Evolutionary conservation across 2,329 filamentous ascomycete species (phyloP).

Genomic region (Epichloe bromicola): DNA sequence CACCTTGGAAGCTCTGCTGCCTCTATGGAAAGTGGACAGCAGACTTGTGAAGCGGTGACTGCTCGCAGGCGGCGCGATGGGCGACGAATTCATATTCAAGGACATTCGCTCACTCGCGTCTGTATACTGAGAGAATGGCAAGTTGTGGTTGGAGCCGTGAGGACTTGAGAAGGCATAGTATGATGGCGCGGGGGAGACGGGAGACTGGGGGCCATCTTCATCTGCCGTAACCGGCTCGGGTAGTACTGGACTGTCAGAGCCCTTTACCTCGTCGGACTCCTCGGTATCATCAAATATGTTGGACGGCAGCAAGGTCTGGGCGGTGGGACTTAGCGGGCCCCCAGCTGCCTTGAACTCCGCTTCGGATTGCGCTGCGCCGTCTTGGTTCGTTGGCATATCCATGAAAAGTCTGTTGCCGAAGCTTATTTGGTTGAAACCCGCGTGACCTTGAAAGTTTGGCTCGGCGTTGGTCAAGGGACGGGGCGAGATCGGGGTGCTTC

Average conservation of each 20-base stretch:
- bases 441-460: conserved; percentile 33
- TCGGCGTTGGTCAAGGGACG: conserved; percentile 14
- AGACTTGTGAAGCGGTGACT: conserved; percentile 33
- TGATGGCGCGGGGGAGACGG: conserved; percentile 44
- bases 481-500: conserved; percentile 2
- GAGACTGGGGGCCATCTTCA: conserved; percentile 43
- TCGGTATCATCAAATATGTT: conserved; percentile 49
- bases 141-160: conserved; percentile 44
- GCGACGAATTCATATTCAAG: conserved; percentile 26
- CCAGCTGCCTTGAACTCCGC: conserved; percentile 48
- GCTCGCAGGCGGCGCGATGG: conserved; percentile 18
- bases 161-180: conserved; percentile 48
- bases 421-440: conserved; percentile 39
- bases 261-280: conserved; percentile 36
- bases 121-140: conserved; percentile 38
- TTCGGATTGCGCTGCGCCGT: conserved; percentile 38
- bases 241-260: conserved; percentile 18
- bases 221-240: conserved; percentile 17
- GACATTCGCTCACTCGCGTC: conserved; percentile 34
- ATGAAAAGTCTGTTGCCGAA: conserved; percentile 43
- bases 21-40: conserved; percentile 48
- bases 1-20: conserved; percentile 44
- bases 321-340: conserved; percentile 65
- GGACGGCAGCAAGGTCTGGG: conserved; percentile 60
- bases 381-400: conserved; percentile 28